These are phyloP conservation scores for Epichloe gansuensis DNA, from an alignment of 2,329 filamentous ascomycete species.

Conservation along the genomic window DNA sequence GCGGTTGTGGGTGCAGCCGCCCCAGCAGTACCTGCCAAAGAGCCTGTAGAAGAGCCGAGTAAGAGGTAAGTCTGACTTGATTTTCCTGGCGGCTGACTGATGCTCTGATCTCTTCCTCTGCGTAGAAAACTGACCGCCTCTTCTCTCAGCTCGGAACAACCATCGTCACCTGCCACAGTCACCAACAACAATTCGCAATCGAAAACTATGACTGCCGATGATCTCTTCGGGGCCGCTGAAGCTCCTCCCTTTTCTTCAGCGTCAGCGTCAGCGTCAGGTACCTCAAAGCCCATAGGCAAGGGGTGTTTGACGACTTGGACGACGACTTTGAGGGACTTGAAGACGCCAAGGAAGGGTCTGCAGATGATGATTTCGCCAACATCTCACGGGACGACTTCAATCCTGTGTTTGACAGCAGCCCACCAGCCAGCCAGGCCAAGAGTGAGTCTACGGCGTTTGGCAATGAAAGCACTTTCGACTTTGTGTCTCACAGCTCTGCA, in stretches of 20 bases:
- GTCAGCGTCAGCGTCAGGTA: neutral
- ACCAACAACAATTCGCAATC: slow-evolving; percentile 17
- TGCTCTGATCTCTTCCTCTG: too few species aligned
- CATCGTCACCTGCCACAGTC: slow-evolving; percentile 21
- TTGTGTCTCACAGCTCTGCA: slow-evolving; percentile 31
- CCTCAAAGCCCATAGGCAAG: slow-evolving; percentile 26
- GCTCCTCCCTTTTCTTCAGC: neutral
- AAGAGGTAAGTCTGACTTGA: slow-evolving; percentile 14
- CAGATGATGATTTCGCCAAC: slow-evolving; percentile 68
- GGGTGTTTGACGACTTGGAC: slow-evolving; percentile 62
- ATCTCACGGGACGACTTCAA: slow-evolving; percentile 71
- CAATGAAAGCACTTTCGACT: slow-evolving; percentile 47
- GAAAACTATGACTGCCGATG: slow-evolving; percentile 22
- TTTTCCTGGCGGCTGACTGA: neutral
- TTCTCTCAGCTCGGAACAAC: slow-evolving; percentile 15
- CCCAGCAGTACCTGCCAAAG: slow-evolving; percentile 15
- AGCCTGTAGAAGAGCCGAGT: slow-evolving; percentile 12
- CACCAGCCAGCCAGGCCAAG: slow-evolving; percentile 41
- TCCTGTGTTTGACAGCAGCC: slow-evolving; percentile 64
- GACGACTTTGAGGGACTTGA: slow-evolving; percentile 73
- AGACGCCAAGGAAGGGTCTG: slow-evolving; percentile 70
- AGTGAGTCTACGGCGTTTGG: slow-evolving; percentile 40
- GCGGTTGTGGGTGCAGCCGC: neutral
- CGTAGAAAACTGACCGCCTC: neutral
- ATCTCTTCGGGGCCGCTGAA: slow-evolving; percentile 28